A percentile compares a stretch with the other conserved stretches of the same genome.
These are phyloP conservation scores for Lolium perenne DNA, from an alignment of 176 grass and related monocot genomes.

Conservation along the genomic window DNA sequence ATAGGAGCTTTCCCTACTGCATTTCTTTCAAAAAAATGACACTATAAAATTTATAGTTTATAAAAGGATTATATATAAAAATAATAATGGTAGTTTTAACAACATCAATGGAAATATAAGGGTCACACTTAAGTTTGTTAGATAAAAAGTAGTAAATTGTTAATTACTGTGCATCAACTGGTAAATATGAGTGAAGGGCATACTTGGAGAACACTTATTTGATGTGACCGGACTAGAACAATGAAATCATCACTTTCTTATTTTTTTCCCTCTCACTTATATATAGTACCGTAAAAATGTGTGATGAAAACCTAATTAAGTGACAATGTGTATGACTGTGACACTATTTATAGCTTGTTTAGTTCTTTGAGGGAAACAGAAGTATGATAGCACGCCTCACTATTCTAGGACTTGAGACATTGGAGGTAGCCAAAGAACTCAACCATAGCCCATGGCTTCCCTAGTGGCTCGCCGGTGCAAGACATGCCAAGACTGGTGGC, in stretches of 20 bases:
- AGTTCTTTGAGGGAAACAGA: background rate
- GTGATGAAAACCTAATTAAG: background rate
- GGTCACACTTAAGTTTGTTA: too few species aligned
- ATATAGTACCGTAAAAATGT: background rate
- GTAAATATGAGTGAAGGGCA: too few species aligned
- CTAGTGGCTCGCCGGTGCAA: background rate
- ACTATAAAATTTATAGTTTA: too few species aligned
- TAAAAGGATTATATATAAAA: too few species aligned
- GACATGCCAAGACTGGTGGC: too few species aligned
- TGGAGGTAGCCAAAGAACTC: background rate
- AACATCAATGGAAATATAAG: too few species aligned
- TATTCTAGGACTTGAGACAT: background rate
- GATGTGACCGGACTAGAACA: background rate
- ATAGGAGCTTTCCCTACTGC: too few species aligned
- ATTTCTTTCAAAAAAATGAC: too few species aligned
- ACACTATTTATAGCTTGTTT: background rate
- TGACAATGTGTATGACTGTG: background rate
- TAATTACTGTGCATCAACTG: too few species aligned
- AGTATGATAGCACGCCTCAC: background rate
- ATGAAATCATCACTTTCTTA: background rate
- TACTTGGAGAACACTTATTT: too few species aligned
- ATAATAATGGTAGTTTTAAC: too few species aligned
- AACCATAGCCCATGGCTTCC: background rate
- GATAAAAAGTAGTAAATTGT: too few species aligned
- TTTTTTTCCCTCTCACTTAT: background rate